Evolutionary conservation across 306 rosid genomes (phyloP).

Genomic region (Cucumis hystrix): DNA sequence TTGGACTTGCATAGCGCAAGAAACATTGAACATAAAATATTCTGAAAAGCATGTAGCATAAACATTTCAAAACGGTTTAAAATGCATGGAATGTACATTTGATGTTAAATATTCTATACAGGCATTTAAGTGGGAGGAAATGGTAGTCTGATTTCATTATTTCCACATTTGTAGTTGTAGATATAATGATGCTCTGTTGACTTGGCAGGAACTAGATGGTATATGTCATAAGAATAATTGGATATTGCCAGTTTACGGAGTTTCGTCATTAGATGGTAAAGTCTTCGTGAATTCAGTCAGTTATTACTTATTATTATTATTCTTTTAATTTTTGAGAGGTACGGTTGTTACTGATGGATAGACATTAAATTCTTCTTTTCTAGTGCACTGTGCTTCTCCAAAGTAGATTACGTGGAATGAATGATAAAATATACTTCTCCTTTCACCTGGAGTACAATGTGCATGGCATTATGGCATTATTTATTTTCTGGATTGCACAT

Average conservation of each 20-base stretch:
- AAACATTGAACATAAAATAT: background rate
- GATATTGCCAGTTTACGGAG: slow-evolving; percentile 36
- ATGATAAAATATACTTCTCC: background rate
- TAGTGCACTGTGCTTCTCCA: background rate
- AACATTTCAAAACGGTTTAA: background rate
- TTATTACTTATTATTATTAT: background rate
- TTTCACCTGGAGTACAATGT: background rate
- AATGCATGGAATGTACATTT: background rate
- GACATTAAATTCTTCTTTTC: background rate
- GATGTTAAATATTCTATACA: background rate
- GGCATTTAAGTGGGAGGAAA: background rate
- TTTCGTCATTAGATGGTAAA: slow-evolving; percentile 32
- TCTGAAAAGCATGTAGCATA: background rate
- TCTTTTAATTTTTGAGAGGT: too few relatives aligned
- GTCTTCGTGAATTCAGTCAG: background rate
- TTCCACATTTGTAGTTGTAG: background rate
- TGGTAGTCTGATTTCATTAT: background rate
- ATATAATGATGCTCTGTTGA: background rate
- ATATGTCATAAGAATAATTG: slow-evolving; percentile 28
- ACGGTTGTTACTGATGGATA: too few relatives aligned
- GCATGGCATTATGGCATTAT: background rate
- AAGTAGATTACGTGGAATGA: background rate
- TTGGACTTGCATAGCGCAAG: background rate
- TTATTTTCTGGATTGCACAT: background rate
- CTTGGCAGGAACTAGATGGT: slow-evolving; percentile 34